Base-by-base conservation (phyloP, 805 yeast species). In the Candida qinlingensis region DNA sequence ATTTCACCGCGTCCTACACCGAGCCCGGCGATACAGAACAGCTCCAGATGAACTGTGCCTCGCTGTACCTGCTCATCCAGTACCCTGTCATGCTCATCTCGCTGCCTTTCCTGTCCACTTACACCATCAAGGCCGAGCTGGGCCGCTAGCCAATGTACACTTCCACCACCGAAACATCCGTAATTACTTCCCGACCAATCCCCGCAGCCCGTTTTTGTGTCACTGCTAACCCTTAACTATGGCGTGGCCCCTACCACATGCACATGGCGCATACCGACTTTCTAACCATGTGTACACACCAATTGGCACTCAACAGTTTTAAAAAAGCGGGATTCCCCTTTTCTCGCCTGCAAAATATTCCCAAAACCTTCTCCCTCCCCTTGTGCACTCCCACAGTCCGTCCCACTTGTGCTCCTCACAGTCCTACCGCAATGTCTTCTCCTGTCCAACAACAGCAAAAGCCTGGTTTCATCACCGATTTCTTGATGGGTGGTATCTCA, bases 401-500 rank as follows among this genome's bases (percentile, higher is more conserved):
- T 19, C 34, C 8, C 3, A 11, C 34, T n/a, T n/a, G n/a, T n/a
- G n/a, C n/a, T n/a, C n/a, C n/a, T n/a, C 19, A 19, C 19, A 19
- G 19, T 19, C 34, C 8, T 11, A 11, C 34, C 34, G 34, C 34
- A 31, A 31, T 31, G 34, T 31, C 34, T 31, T 2, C 34, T 11
- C 11, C 34, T 8, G 34, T 3, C 8, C 34, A 8, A 8, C 8
- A 31, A 31, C 11, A 31, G 34, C 34, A 31, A 31, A 31, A 31
- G 34, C 11, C 34, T 11, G 11, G 11, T 11, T 79, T 79, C 71
- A 63, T 73, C 63, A 64, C 76, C 67, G 86, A 83, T 71, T 87
- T 87, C 81, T 67, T 87, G 76, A 89, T 91, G 97, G 97, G 97
- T 76, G 97, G 97, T 89, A 94, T 90, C 64, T 89, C 97, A 75